phyloP scores from a whole-genome alignment of 306 rosid genomes.

The Casuarina equisetifolia region DNA sequence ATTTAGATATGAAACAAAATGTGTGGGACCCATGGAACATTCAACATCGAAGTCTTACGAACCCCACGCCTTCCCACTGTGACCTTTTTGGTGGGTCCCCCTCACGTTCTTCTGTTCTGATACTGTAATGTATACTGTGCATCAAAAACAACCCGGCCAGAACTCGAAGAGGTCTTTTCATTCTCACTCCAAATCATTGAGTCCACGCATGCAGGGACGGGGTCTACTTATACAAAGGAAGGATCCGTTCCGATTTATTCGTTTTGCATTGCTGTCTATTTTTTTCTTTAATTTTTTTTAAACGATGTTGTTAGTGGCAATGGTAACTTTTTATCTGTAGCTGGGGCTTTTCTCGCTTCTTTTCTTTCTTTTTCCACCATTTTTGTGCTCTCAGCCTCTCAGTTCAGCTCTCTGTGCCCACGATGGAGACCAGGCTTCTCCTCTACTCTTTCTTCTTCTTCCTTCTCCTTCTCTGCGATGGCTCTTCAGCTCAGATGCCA shows the following conservation, averaged over 20 bases:
- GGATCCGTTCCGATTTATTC: not conserved
- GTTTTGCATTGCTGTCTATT: not conserved
- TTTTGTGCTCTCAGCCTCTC: conserved; percentile 33
- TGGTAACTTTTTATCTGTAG: conserved; percentile 5
- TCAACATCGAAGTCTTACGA: too few relatives aligned
- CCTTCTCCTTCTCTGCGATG: conserved; percentile 34
- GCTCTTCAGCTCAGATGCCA: conserved; percentile 75
- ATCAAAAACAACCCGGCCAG: too few relatives aligned
- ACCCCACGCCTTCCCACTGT: too few relatives aligned
- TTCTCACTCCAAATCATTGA: not conserved
- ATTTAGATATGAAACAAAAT: too few relatives aligned
- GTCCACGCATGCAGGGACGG: too few relatives aligned
- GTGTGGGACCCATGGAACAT: too few relatives aligned
- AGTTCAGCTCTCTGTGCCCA: conserved; percentile 21
- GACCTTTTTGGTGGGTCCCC: too few relatives aligned
- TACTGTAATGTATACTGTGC: too few relatives aligned
- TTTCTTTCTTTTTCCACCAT: conserved; percentile 24
- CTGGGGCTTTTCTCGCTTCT: conserved; percentile 17
- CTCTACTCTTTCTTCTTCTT: conserved; percentile 32
- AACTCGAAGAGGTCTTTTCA: not conserved
- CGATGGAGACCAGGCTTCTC: conserved; percentile 52
- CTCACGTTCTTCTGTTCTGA: too few relatives aligned
- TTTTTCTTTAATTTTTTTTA: not conserved
- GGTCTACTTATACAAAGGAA: not conserved
- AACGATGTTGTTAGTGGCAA: not conserved